Base-by-base conservation (phyloP, 768 basidiomycete genomes). In the Leccinum variicolor region DNA sequence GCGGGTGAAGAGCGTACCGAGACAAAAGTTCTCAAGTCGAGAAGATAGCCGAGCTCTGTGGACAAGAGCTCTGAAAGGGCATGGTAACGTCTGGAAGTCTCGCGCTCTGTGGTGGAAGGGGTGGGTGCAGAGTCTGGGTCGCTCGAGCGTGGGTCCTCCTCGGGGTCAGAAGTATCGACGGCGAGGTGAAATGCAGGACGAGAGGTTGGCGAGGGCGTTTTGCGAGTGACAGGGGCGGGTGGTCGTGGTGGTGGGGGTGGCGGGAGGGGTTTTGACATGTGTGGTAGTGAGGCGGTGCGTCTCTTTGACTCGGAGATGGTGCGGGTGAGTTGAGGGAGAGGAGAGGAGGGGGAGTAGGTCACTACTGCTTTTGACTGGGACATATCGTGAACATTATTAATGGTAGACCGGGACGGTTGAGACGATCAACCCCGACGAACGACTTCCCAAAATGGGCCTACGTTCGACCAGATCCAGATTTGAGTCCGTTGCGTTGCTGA, bases 41-140 rank as follows among this genome's bases (percentile, higher is more conserved):
- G 69, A 9, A 94, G 79, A 70, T 98, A 98, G 7, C 84, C 84
- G 19, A 84, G 76, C 76, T 98, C 96, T 1, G 94, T 95, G 56
- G 83, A 78, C 25, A 98, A 79, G 41, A 98, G 76, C 73, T 98
- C 96, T 62, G 84, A 79, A 51, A 98, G 81, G 6, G 92, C 89
- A 65, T 97, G 87, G 61, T 81, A 87, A 55, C 76, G 79, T 50
- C 84, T 70, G 14, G 77, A 62, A 34, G 76, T 66, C 50, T 86
- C 84, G 33, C 56, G 54, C 13, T 58, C 54, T 6, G 51, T 10
- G 19, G 34, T 23, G 45, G 48, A 9, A 17, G 52, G 48, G 17
- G 25, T 21, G 4, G 36, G 4, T 15, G 31, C 7, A 10, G 55
- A 26, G 15, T 56, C 53, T 4, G 33, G 58, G 29, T 55, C 53